Conservation (phyloP, 129 eudicot species). For the Tagetes erecta region DNA sequence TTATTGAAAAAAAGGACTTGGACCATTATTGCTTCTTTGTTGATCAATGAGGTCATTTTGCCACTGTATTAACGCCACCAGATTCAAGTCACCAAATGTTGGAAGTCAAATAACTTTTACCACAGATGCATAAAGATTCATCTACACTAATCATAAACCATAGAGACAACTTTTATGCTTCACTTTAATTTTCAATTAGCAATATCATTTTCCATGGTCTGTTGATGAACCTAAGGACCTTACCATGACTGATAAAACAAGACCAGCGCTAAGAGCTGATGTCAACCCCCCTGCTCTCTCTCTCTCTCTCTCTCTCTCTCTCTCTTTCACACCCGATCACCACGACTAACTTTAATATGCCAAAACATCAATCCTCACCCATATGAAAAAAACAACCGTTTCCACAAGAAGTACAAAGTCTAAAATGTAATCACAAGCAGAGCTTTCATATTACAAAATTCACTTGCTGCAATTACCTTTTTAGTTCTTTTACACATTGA, state of each 20-base stretch:
- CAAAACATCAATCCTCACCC: background rate
- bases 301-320: too few species aligned
- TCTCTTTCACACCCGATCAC: background rate
- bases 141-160: background rate
- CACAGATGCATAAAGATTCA: background rate
- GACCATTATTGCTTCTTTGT: too few species aligned
- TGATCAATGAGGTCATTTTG: too few species aligned
- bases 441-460: conserved; percentile 3
- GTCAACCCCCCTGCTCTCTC: too few species aligned
- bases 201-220: background rate
- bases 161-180: background rate
- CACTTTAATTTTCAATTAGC: background rate
- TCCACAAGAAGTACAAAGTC: conserved; percentile 5
- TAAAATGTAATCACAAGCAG: conserved; percentile 8
- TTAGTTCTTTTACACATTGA: conserved; percentile 15
- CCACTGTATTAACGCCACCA: background rate
- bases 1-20: too few species aligned
- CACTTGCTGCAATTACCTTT: conserved; percentile 18
- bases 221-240: background rate
- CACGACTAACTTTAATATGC: conserved; percentile 6
- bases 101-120: background rate
- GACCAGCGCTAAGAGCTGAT: background rate
- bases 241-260: background rate
- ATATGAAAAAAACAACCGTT: background rate
- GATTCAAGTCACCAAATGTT: background rate